A percentile compares a stretch with the other conserved stretches of the same genome.
These are phyloP conservation scores for Penicillium sp. DNA, from an alignment of 2,329 filamentous ascomycete species.

Conservation along the genomic window DNA sequence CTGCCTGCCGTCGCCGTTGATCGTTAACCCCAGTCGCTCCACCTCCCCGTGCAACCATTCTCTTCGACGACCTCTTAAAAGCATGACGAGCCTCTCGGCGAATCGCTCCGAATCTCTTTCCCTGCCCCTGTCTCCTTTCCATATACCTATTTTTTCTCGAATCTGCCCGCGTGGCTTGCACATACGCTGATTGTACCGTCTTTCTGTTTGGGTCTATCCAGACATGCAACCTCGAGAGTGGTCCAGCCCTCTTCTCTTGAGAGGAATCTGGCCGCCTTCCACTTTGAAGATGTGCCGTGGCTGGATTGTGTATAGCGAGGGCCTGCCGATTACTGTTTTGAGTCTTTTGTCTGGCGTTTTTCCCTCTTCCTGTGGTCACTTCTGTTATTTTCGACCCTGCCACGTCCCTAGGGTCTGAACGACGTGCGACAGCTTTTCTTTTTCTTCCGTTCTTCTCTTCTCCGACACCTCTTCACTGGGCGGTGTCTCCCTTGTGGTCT, in stretches of 20 bases:
- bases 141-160: conserved; percentile 26
- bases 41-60: conserved; percentile 6
- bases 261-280: not conserved
- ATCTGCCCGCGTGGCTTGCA: conserved; percentile 30
- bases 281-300: conserved; percentile 12
- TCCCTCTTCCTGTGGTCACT: conserved; percentile 28
- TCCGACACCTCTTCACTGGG: conserved; percentile 10
- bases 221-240: conserved; percentile 1
- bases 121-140: conserved; percentile 16
- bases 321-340: conserved; percentile 26
- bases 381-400: conserved; percentile 35
- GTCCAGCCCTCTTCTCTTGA: not conserved
- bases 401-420: conserved; percentile 42
- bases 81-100: conserved; percentile 34
- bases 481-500: too few relatives aligned
- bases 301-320: conserved; percentile 33
- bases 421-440: conserved; percentile 21
- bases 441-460: conserved; percentile 23
- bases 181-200: conserved; percentile 27
- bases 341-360: conserved; percentile 28
- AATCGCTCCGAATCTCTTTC: conserved; percentile 26
- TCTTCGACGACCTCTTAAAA: conserved; percentile 34
- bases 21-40: conserved; percentile 1
- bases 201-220: conserved; percentile 9
- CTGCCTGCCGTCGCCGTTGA: not conserved